Conservation (phyloP, 148 eudicot genomes). For the Fagopyrum tataricum region DNA sequence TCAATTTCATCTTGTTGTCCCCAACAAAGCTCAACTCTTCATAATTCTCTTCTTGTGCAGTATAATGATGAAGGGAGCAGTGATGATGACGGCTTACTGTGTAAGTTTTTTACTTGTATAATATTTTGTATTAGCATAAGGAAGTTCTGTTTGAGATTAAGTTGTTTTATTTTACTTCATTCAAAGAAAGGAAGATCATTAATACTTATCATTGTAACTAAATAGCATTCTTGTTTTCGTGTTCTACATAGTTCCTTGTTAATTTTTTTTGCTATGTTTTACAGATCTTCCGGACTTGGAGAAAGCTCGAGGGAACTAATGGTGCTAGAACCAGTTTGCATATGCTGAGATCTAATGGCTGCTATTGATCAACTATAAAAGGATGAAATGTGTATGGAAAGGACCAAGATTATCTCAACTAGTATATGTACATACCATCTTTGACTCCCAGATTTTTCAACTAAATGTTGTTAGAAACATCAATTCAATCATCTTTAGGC, state of each 20-base stretch:
- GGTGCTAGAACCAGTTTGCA: neutral
- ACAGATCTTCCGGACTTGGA: slow-evolving; percentile 91
- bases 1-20: too few relatives aligned
- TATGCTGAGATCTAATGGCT: neutral
- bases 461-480: too few relatives aligned
- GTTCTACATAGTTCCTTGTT: neutral
- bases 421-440: neutral
- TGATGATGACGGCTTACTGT: slow-evolving; percentile 78
- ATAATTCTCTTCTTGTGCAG: slow-evolving; percentile 32
- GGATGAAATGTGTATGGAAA: neutral
- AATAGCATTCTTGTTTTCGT: neutral
- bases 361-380: neutral
- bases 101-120: slow-evolving; percentile 33
- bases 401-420: neutral
- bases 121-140: neutral
- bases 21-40: neutral
- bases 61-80: slow-evolving; percentile 38
- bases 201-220: neutral
- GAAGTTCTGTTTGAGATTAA: neutral
- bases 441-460: neutral
- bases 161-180: neutral
- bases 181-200: neutral
- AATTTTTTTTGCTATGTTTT: slow-evolving; percentile 5
- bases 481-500: neutral
- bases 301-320: slow-evolving; percentile 51